Percentiles rank a stretch among this genome's conserved stretches.
Conservation (phyloP, 192 early-diverging fungal species). For the Geranomyces variabilis region DNA sequence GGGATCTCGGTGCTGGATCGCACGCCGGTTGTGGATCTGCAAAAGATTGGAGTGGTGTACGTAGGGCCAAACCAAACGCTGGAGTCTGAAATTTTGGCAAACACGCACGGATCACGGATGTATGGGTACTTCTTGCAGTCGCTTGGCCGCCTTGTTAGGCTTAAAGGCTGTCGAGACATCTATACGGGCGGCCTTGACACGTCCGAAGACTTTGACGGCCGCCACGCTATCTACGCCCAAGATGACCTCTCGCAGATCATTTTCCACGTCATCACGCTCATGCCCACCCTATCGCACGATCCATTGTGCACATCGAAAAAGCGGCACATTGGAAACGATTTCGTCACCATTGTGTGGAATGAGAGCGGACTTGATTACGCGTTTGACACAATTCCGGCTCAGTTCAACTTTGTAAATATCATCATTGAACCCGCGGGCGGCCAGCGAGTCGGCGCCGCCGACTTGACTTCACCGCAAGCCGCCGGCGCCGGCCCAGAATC, state of each 20-base stretch:
- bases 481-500: not conserved
- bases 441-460: conserved; percentile 3
- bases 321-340: conserved; percentile 97
- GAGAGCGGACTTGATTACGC: conserved; percentile 81
- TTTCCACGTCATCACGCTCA: conserved; percentile 93
- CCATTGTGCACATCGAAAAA: conserved; percentile 84
- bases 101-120: conserved; percentile 80
- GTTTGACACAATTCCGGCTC: conserved; percentile 88
- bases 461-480: not conserved
- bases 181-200: conserved; percentile 92
- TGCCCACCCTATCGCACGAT: conserved; percentile 84
- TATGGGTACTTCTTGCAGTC: conserved; percentile 85
- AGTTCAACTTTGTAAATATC: conserved; percentile 97
- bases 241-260: conserved; percentile 75
- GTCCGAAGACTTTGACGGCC: conserved; percentile 81
- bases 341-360: conserved; percentile 91
- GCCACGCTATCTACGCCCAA: conserved; percentile 76
- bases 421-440: conserved; percentile 76
- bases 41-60: conserved; percentile 96
- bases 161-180: conserved; percentile 67
- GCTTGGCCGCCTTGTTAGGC: conserved; percentile 74
- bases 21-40: conserved; percentile 87
- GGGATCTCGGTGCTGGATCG: conserved; percentile 83
- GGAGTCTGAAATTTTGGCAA: conserved; percentile 87
- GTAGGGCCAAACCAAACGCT: conserved; percentile 82